A percentile compares a stretch with the other conserved stretches of the same genome.
Evolutionary conservation across 345 rosid species (phyloP).

Genomic region (Excoecaria cochinchinensis): DNA sequence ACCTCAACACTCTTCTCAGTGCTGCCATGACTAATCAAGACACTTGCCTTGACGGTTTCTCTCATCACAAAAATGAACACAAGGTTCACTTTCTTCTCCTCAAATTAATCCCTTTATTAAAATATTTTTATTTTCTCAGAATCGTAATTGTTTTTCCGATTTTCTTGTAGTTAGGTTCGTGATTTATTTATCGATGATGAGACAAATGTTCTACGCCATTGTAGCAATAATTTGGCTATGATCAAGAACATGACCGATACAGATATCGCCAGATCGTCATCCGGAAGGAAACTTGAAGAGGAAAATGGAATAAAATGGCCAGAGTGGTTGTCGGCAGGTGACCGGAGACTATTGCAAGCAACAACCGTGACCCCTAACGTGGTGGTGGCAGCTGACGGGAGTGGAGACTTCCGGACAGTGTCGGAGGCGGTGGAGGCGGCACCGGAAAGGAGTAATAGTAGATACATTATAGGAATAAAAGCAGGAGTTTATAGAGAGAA

Average conservation of each 20-base stretch:
- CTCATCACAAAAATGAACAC: constrained; percentile 7
- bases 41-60: constrained; percentile 38
- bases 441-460: constrained; percentile 6
- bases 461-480: constrained; percentile 24
- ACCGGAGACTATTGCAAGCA: constrained; percentile 25
- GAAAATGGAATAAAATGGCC: constrained; percentile 20
- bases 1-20: constrained; percentile 26
- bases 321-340: constrained; percentile 23
- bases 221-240: constrained; percentile 38
- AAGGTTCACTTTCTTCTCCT: constrained; percentile 2
- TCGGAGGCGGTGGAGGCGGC: constrained; percentile 26
- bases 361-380: constrained; percentile 17
- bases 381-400: constrained; percentile 34
- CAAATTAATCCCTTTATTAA: too few species aligned
- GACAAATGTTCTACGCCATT: constrained; percentile 25
- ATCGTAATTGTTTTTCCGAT: neutral
- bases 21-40: constrained; percentile 41
- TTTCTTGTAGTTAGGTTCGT: constrained; percentile 8
- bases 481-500: constrained; percentile 27
- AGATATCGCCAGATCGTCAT: constrained; percentile 25
- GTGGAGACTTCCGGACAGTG: constrained; percentile 25
- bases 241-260: constrained; percentile 38
- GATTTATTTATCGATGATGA: neutral
- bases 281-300: constrained; percentile 19
- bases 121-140: too few species aligned